Evolutionary conservation across 2,329 filamentous ascomycete species (phyloP).

Genomic region (Ilyonectria destructans): DNA sequence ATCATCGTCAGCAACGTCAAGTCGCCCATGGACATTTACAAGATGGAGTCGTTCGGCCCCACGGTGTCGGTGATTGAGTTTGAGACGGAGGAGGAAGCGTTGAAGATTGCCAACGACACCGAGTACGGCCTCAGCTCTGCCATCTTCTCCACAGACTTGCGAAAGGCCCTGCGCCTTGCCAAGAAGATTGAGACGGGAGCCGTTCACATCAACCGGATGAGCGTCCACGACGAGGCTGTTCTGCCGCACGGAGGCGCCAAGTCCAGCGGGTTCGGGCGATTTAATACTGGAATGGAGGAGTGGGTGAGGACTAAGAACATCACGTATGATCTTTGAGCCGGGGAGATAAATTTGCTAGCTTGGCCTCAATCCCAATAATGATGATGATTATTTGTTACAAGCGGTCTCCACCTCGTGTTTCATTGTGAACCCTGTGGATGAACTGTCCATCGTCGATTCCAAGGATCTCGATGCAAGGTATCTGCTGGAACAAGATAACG

Average conservation of each 20-base stretch:
- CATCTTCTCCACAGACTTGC: constrained; percentile 80
- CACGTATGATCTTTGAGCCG: constrained; percentile 20
- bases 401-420: background rate
- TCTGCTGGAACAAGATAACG: no score
- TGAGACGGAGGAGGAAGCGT: constrained; percentile 77
- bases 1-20: constrained; percentile 76
- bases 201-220: constrained; percentile 53
- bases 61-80: constrained; percentile 78
- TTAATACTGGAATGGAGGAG: constrained; percentile 28
- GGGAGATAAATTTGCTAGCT: background rate
- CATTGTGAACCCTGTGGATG: background rate
- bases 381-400: background rate
- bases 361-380: background rate
- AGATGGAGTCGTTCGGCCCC: constrained; percentile 83
- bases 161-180: constrained; percentile 70
- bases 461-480: background rate
- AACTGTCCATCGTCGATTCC: background rate
- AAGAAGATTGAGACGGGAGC: constrained; percentile 75
- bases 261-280: constrained; percentile 32
- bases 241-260: constrained; percentile 34
- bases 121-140: constrained; percentile 82
- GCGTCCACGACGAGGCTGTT: constrained; percentile 31
- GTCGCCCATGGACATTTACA: constrained; percentile 79
- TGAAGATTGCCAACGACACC: constrained; percentile 83
- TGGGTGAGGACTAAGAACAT: constrained; percentile 32